Evolutionary conservation across 495 filamentous ascomycete species (phyloP).

Genomic region (Tuber calosporum): DNA sequence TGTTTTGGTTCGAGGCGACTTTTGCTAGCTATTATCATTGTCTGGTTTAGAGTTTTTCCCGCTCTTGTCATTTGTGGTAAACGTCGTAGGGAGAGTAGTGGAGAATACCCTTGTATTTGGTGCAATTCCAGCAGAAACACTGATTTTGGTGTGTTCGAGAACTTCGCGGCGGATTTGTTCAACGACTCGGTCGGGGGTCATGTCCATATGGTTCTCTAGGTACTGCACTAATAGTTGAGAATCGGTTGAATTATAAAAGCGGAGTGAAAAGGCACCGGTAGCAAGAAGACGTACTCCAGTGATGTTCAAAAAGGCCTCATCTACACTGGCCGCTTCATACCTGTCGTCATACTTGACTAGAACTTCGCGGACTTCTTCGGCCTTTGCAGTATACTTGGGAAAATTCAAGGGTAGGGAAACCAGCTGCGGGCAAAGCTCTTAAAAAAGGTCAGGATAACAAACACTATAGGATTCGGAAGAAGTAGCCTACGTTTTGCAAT

Average conservation of each 20-base stretch:
- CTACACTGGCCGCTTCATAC: conserved; percentile 87
- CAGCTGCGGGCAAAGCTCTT: conserved; percentile 74
- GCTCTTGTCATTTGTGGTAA: background rate
- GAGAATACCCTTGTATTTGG: conserved; percentile 60
- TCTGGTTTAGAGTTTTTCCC: conserved; percentile 10
- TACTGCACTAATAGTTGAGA: conserved; percentile 48
- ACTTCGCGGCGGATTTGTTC: conserved; percentile 69
- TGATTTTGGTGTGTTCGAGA: conserved; percentile 68
- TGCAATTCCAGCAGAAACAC: conserved; percentile 89
- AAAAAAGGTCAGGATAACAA: conserved; percentile 7
- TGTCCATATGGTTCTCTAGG: conserved; percentile 55
- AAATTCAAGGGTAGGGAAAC: conserved; percentile 79
- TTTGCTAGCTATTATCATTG: conserved; percentile 62
- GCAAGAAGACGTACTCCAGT: conserved; percentile 47
- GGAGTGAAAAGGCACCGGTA: background rate
- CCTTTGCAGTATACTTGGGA: conserved; percentile 85
- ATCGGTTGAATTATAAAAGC: background rate
- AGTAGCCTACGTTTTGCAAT: conserved; percentile 67
- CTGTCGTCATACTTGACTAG: conserved; percentile 78
- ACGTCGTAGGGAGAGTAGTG: background rate
- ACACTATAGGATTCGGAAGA: background rate
- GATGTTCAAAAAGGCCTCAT: conserved; percentile 95
- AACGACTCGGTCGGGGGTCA: conserved; percentile 66
- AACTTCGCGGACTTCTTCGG: conserved; percentile 75
- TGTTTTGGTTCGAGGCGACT: conserved; percentile 88